Conservation (phyloP, 1,139 yeast species). For the Yamadazyma membranifaciens region DNA sequence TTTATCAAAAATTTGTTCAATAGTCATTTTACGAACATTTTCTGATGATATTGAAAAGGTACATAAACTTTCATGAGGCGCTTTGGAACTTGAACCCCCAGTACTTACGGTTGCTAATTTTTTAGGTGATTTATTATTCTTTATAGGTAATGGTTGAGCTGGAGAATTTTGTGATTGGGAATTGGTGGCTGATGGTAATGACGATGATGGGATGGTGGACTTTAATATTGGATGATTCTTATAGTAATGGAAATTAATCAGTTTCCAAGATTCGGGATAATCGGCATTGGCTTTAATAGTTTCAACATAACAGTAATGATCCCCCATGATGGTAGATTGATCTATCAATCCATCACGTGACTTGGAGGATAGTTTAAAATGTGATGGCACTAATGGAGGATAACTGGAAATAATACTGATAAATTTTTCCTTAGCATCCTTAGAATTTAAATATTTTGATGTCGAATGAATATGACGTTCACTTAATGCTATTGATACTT, state of each 20-base stretch:
- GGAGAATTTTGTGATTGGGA: constrained; percentile 2
- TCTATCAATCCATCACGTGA: constrained; percentile 16
- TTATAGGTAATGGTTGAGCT: constrained; percentile 7
- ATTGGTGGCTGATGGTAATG: constrained; percentile 1
- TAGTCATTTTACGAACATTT: constrained; percentile 45
- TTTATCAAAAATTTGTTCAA: constrained; percentile 64
- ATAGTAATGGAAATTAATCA: constrained; percentile 56
- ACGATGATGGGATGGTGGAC: constrained; percentile 1
- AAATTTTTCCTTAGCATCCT: constrained; percentile 42
- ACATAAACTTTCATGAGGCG: constrained; percentile 41
- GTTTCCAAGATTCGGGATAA: constrained; percentile 59
- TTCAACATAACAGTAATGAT: constrained; percentile 56
- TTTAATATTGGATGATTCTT: constrained; percentile 15
- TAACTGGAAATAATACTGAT: constrained; percentile 52
- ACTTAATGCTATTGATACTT: constrained; percentile 59
- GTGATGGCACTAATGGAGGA: constrained; percentile 52
- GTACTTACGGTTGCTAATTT: constrained; percentile 2
- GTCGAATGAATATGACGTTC: constrained; percentile 52
- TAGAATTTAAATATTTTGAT: constrained; percentile 43
- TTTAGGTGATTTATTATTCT: constrained; percentile 8
- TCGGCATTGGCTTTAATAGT: constrained; percentile 45
- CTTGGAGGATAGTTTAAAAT: constrained; percentile 25
- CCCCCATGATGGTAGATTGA: constrained; percentile 32
- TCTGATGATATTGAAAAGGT: constrained; percentile 48
- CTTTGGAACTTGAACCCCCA: background rate